These are phyloP conservation scores for Beverwykella pulmonaria DNA, from an alignment of 495 filamentous ascomycete species.

Conservation along the genomic window DNA sequence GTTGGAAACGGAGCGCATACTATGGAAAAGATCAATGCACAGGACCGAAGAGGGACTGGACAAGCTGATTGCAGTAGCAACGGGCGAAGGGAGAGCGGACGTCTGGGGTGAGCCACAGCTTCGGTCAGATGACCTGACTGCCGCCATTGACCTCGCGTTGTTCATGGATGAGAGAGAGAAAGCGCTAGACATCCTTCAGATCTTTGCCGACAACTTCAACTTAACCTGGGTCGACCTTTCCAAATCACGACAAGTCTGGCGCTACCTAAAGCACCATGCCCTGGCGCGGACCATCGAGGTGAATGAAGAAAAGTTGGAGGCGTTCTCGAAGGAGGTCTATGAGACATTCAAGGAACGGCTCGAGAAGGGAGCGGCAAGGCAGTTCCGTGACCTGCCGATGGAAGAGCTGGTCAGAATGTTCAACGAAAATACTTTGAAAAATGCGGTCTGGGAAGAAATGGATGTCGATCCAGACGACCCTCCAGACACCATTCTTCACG, in stretches of 20 bases:
- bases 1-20: conserved; percentile 33
- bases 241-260: conserved; percentile 31
- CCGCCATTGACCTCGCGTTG: conserved; percentile 33
- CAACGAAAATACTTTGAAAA: conserved; percentile 37
- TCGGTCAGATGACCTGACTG: conserved; percentile 28
- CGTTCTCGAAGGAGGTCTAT: conserved; percentile 26
- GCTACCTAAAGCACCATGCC: conserved; percentile 21
- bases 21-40: conserved; percentile 34
- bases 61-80: conserved; percentile 22
- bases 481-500: conserved; percentile 28
- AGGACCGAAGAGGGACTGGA: conserved; percentile 26
- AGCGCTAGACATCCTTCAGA: conserved; percentile 31
- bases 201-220: conserved; percentile 34
- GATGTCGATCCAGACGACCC: conserved; percentile 35
- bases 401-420: conserved; percentile 27
- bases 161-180: conserved; percentile 24
- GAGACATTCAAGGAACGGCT: conserved; percentile 29
- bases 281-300: conserved; percentile 24
- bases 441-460: conserved; percentile 38
- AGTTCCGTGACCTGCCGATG: conserved; percentile 19
- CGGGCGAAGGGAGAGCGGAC: conserved; percentile 16
- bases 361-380: conserved; percentile 22
- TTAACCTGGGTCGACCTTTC: conserved; percentile 27
- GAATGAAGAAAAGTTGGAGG: conserved; percentile 25
- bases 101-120: conserved; percentile 23